Percentiles rank a stretch among this genome's conserved stretches.
These are phyloP conservation scores for Exophiala alcalophila DNA, from an alignment of 2,329 filamentous ascomycete genomes.

Conservation along the genomic window DNA sequence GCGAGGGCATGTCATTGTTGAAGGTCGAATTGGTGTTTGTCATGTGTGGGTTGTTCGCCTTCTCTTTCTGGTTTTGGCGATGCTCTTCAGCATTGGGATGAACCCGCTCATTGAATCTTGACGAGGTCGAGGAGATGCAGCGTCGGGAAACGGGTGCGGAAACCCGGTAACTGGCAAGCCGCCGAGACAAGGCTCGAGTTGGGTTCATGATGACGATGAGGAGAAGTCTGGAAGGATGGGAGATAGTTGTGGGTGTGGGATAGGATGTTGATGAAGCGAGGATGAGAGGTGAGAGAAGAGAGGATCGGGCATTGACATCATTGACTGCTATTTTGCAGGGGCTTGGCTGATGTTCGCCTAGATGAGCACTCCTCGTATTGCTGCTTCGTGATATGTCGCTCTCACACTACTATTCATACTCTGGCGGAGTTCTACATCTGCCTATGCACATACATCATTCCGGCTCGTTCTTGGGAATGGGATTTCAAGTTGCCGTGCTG, in stretches of 20 bases:
- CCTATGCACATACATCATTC: too few relatives aligned
- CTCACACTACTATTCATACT: too few relatives aligned
- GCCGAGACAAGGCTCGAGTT: constrained; percentile 14
- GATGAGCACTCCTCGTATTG: too few relatives aligned
- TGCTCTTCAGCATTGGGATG: constrained; percentile 49
- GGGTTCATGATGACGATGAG: constrained; percentile 16
- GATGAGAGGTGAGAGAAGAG: neutral
- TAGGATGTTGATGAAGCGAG: too few relatives aligned
- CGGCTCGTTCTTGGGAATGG: too few relatives aligned
- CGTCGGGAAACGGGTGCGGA: constrained; percentile 11
- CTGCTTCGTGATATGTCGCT: too few relatives aligned
- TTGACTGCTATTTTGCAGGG: too few relatives aligned
- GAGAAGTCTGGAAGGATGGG: neutral
- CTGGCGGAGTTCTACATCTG: too few relatives aligned
- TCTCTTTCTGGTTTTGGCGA: constrained; percentile 56
- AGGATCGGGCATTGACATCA: neutral
- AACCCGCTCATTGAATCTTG: constrained; percentile 14
- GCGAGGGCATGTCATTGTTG: constrained; percentile 56
- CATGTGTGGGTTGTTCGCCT: constrained; percentile 59
- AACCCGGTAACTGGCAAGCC: constrained; percentile 4
- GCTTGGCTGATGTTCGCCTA: too few relatives aligned
- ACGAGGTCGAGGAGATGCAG: constrained; percentile 16
- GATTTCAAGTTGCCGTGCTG: too few relatives aligned
- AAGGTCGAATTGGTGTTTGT: constrained; percentile 64
- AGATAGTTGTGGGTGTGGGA: neutral